Evolutionary conservation across 331 rosid species (phyloP).

Genomic region (Saraca asoca): DNA sequence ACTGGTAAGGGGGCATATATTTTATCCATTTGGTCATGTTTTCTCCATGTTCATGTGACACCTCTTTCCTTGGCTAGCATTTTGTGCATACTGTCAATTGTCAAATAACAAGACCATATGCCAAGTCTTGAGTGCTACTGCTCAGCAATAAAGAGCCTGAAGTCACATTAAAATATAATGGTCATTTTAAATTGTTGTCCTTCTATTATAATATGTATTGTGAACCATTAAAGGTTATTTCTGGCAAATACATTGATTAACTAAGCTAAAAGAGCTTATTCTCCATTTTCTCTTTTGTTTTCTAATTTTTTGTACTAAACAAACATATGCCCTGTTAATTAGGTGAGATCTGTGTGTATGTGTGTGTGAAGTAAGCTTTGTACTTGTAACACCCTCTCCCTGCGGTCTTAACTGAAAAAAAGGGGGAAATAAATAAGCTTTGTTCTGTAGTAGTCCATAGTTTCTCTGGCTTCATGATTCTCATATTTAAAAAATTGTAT

Average conservation of each 20-base stretch:
- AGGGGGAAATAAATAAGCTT: not conserved
- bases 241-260: not conserved
- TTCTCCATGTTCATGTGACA: not conserved
- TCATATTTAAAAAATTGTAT: conserved; percentile 5
- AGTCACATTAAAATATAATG: not conserved
- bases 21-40: not conserved
- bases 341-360: conserved; percentile 4
- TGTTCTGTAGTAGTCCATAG: conserved; percentile 1
- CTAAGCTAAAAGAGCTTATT: not conserved
- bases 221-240: not conserved
- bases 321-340: not conserved
- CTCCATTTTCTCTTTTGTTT: not conserved
- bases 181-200: not conserved
- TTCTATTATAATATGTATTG: not conserved
- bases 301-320: not conserved
- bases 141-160: not conserved
- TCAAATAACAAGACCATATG: not conserved
- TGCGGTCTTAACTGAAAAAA: too few relatives aligned
- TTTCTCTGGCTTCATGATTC: not conserved
- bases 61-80: conserved; percentile 4
- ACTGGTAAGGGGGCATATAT: not conserved
- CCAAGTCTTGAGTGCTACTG: not conserved
- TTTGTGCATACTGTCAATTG: not conserved
- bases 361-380: too few relatives aligned
- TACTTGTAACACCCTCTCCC: too few relatives aligned